Percentiles rank a stretch among this genome's conserved stretches.
Conservation (phyloP, 1,139 yeast genomes). For the Scheffersomyces illinoinensis region DNA sequence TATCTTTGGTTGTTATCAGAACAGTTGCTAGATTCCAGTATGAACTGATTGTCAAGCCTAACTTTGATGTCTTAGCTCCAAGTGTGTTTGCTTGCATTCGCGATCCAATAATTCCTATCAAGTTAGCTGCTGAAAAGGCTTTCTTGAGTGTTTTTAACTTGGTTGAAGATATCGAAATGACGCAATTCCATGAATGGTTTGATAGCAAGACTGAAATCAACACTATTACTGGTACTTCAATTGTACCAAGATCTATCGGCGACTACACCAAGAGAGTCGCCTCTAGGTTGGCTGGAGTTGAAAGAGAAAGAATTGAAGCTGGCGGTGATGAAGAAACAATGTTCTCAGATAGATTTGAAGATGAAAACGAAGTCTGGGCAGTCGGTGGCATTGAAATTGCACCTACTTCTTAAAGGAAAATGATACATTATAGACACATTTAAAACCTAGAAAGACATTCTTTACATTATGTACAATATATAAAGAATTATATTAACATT, state of each 20-base stretch:
- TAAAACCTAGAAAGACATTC: not conserved
- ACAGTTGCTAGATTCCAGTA: slow-evolving; percentile 69
- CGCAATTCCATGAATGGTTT: slow-evolving; percentile 63
- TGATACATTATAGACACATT: not conserved
- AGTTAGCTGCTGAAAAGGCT: slow-evolving; percentile 93
- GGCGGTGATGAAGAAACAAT: slow-evolving; percentile 91
- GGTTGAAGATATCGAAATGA: slow-evolving; percentile 67
- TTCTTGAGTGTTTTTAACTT: slow-evolving; percentile 71
- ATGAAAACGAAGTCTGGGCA: slow-evolving; percentile 85
- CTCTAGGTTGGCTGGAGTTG: slow-evolving; percentile 75
- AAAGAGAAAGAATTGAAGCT: slow-evolving; percentile 80
- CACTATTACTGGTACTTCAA: slow-evolving; percentile 47
- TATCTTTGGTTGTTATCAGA: slow-evolving; percentile 73
- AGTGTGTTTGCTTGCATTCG: slow-evolving; percentile 81
- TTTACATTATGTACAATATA: not conserved
- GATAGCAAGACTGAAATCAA: slow-evolving; percentile 23
- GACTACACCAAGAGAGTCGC: slow-evolving; percentile 92
- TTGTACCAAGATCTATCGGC: slow-evolving; percentile 72
- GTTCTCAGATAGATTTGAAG: slow-evolving; percentile 84
- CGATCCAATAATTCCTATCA: slow-evolving; percentile 84
- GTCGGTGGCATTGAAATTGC: slow-evolving; percentile 63
- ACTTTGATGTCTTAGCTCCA: slow-evolving; percentile 62
- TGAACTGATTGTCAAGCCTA: slow-evolving; percentile 47
- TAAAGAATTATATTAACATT: not conserved
- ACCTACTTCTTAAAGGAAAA: not conserved